A percentile compares a stretch with the other conserved stretches of the same genome.
Evolutionary conservation across 2,329 filamentous ascomycete species (phyloP).

Genomic region (Fusarium protoensiforme): DNA sequence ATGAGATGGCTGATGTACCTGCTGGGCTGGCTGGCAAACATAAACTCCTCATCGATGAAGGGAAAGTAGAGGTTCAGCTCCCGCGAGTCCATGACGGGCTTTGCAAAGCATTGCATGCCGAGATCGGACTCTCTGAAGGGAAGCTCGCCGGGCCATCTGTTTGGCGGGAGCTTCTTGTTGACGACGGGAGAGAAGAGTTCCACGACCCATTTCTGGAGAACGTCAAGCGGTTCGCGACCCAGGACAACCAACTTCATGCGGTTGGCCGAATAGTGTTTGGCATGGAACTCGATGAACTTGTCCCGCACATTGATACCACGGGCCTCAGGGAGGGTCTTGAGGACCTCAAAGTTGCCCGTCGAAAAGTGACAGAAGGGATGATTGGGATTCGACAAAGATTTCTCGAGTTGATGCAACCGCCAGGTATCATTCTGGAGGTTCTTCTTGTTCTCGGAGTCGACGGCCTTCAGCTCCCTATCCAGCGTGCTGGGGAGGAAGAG

Average conservation of each 20-base stretch:
- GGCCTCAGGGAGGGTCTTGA: slow-evolving; percentile 84
- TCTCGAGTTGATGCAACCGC: slow-evolving; percentile 88
- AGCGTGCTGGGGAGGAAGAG: slow-evolving; percentile 87
- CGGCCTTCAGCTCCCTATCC: slow-evolving; percentile 87
- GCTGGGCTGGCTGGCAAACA: slow-evolving; percentile 84
- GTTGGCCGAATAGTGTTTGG: slow-evolving; percentile 91
- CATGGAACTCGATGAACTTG: slow-evolving; percentile 93
- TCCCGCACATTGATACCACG: slow-evolving; percentile 85
- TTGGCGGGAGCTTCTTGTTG: slow-evolving; percentile 80
- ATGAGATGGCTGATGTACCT: slow-evolving; percentile 90
- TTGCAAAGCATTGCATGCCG: slow-evolving; percentile 81
- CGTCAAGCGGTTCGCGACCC: slow-evolving; percentile 83
- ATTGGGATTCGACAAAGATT: slow-evolving; percentile 85
- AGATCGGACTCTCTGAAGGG: slow-evolving; percentile 63
- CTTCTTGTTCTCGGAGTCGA: slow-evolving; percentile 98
- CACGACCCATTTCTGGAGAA: slow-evolving; percentile 84
- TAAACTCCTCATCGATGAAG: slow-evolving; percentile 83
- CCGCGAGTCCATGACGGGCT: slow-evolving; percentile 89
- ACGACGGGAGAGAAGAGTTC: slow-evolving; percentile 84
- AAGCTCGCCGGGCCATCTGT: slow-evolving; percentile 63
- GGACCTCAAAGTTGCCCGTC: slow-evolving; percentile 86
- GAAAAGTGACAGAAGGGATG: slow-evolving; percentile 94
- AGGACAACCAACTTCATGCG: slow-evolving; percentile 92
- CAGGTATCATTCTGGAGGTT: slow-evolving; percentile 92
- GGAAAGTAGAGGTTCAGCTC: slow-evolving; percentile 85